These are phyloP conservation scores for Ampelomyces quisqualis DNA, from an alignment of 2,329 filamentous ascomycete genomes.

Conservation along the genomic window DNA sequence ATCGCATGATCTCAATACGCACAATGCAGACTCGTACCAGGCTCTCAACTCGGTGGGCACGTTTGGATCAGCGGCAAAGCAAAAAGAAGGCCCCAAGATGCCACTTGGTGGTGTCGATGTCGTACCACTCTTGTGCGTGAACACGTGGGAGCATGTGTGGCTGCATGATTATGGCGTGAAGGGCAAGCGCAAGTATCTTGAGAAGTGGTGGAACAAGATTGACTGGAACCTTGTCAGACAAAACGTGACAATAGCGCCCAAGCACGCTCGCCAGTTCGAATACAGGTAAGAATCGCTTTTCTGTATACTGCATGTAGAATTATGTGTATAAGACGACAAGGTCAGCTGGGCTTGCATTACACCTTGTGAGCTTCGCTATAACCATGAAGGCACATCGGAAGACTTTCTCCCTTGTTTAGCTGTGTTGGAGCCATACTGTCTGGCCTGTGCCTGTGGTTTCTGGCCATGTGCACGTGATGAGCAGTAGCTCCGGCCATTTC, in stretches of 20 bases:
- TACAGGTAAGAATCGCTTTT: slow-evolving; percentile 6
- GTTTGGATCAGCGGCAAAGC: slow-evolving; percentile 39
- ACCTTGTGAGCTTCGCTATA: slow-evolving; percentile 4
- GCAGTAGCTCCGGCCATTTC: no score
- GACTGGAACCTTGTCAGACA: slow-evolving; percentile 74
- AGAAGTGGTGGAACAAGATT: slow-evolving; percentile 83
- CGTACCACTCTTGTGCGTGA: slow-evolving; percentile 81
- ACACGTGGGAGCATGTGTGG: slow-evolving; percentile 96
- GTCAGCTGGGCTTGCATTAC: slow-evolving; percentile 6
- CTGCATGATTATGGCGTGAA: slow-evolving; percentile 75
- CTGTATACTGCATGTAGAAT: slow-evolving; percentile 16
- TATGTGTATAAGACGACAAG: slow-evolving; percentile 16
- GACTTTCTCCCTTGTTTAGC: no score
- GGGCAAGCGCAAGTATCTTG: slow-evolving; percentile 74
- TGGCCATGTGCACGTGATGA: no score
- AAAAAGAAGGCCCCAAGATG: slow-evolving; percentile 39
- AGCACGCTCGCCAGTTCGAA: slow-evolving; percentile 6
- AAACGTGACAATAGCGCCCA: slow-evolving; percentile 12
- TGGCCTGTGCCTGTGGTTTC: slow-evolving; percentile 1
- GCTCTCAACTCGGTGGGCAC: slow-evolving; percentile 43
- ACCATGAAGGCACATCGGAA: no score
- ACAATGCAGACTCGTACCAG: slow-evolving; percentile 36
- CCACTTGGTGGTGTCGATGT: slow-evolving; percentile 69
- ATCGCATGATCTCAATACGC: slow-evolving; percentile 68
- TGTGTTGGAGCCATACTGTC: slow-evolving; percentile 4